Conservation (phyloP, 805 yeast genomes). For the Candida taoyuanica region DNA sequence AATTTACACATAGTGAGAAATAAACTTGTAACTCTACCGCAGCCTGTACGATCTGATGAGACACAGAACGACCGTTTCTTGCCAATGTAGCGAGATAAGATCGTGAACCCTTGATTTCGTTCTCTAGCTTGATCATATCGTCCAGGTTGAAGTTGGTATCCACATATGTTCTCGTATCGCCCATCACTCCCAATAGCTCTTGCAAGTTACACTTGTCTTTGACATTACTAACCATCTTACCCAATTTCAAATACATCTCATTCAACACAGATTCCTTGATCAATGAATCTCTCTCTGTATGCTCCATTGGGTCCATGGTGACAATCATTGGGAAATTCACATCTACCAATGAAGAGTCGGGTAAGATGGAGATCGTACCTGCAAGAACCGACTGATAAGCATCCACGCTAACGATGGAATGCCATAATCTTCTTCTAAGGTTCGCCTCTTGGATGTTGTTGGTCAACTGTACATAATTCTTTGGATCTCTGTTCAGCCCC, state of each 20-base stretch:
- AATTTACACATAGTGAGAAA: conserved; percentile 11
- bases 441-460: conserved; percentile 10
- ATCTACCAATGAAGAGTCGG: conserved; percentile 6
- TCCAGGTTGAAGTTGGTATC: conserved; percentile 10
- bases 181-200: conserved; percentile 4
- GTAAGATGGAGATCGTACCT: conserved; percentile 14
- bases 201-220: conserved; percentile 9
- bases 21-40: conserved; percentile 12
- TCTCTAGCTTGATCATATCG: conserved; percentile 4
- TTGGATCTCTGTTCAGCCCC: conserved; percentile 47
- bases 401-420: conserved; percentile 13
- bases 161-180: conserved; percentile 10
- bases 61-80: conserved; percentile 12
- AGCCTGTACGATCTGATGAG: conserved; percentile 8
- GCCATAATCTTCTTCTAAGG: conserved; percentile 22
- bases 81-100: conserved; percentile 6
- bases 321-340: conserved; percentile 15
- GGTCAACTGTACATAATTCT: conserved; percentile 16
- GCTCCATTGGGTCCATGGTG: conserved; percentile 13
- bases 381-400: conserved; percentile 8
- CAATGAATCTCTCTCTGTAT: conserved; percentile 10
- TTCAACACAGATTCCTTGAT: conserved; percentile 3
- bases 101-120: conserved; percentile 6
- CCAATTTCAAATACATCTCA: conserved; percentile 8
- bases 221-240: conserved; percentile 12